Conservation (phyloP, 1,139 yeast genomes). For the Blastobotrys serpentis region DNA sequence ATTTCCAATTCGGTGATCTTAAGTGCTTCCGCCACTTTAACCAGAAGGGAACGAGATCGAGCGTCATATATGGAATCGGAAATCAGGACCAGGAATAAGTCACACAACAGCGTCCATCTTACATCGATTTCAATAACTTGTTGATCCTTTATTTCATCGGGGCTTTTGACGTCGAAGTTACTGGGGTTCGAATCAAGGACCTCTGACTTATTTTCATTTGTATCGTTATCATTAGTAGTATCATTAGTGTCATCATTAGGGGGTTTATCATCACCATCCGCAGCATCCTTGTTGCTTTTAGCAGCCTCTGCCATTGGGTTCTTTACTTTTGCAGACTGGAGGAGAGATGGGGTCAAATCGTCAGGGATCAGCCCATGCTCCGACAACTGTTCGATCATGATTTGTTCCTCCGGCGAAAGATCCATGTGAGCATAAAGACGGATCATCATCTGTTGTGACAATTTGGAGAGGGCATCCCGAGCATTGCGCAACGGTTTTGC, state of each 20-base stretch:
- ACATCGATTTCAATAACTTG: conserved; percentile 63
- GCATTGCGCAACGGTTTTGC: conserved; percentile 56
- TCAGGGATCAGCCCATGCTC: conserved; percentile 75
- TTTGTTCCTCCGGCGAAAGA: conserved; percentile 65
- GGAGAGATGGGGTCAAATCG: conserved; percentile 62
- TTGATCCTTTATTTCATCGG: conserved; percentile 41
- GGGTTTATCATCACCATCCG: background rate
- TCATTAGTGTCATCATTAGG: conserved; percentile 2
- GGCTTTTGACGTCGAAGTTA: conserved; percentile 31
- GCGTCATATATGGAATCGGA: conserved; percentile 89
- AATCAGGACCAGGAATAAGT: conserved; percentile 72
- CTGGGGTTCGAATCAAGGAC: conserved; percentile 17
- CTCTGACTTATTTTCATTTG: background rate
- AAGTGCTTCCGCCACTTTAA: conserved; percentile 62
- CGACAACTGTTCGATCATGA: conserved; percentile 85
- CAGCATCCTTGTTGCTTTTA: conserved; percentile 10
- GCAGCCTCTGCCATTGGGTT: conserved; percentile 30
- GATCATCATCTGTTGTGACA: conserved; percentile 75
- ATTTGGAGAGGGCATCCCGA: conserved; percentile 77
- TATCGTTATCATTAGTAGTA: background rate
- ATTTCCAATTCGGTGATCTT: conserved; percentile 64
- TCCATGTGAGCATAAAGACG: conserved; percentile 82
- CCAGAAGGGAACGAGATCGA: conserved; percentile 74
- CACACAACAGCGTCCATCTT: conserved; percentile 92
- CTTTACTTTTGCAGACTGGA: conserved; percentile 31